These are phyloP conservation scores for Tolypocladium tundrense DNA, from an alignment of 2,329 filamentous ascomycete species.

Conservation along the genomic window DNA sequence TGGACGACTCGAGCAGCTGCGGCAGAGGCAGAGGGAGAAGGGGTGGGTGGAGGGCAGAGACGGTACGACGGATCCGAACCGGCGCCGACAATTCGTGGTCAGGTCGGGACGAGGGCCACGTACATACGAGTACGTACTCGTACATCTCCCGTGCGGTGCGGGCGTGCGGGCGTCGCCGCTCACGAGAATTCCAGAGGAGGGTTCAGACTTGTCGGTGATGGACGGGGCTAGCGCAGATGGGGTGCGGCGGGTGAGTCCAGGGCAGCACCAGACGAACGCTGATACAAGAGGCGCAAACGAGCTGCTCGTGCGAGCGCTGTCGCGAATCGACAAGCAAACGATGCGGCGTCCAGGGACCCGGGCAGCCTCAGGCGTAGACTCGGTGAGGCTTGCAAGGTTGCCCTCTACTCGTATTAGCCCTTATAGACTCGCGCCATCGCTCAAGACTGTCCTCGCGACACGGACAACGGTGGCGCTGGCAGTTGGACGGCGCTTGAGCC, in stretches of 20 bases:
- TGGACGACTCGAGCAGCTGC: neutral
- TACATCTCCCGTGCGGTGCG: neutral
- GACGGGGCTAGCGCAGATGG: neutral
- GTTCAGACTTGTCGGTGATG: neutral
- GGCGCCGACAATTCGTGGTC: neutral
- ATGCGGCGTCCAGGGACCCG: neutral
- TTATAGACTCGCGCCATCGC: neutral
- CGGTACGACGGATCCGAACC: neutral
- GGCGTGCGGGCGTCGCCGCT: neutral
- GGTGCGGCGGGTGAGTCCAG: neutral
- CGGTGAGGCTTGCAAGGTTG: neutral
- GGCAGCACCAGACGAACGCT: neutral
- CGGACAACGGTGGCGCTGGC: neutral
- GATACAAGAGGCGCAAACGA: neutral
- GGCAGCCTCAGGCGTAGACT: neutral
- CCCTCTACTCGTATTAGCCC: neutral
- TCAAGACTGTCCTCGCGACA: neutral
- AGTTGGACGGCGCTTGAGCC: too few relatives aligned
- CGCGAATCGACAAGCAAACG: neutral
- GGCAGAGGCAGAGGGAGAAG: neutral
- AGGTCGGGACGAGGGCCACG: neutral
- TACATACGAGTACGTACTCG: neutral
- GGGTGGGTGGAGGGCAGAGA: neutral
- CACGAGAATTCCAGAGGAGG: neutral
- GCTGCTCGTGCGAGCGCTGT: neutral